Evolutionary conservation across 768 basidiomycete genomes (phyloP).

Genomic region (Paxillus involutus): DNA sequence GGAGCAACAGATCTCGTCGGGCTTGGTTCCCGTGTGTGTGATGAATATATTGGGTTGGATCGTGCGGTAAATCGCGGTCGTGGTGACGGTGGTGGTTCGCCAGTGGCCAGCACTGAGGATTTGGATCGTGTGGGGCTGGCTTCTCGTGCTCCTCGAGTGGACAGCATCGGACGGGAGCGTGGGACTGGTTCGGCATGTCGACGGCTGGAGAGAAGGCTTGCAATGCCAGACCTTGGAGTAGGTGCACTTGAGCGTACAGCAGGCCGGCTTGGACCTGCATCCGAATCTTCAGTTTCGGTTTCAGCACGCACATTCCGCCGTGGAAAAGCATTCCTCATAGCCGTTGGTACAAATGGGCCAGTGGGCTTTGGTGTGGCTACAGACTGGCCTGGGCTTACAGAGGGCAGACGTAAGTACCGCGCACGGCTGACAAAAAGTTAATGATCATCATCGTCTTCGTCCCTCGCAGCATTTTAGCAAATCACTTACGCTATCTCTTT

Average conservation of each 20-base stretch:
- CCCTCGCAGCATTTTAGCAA: constrained; percentile 5
- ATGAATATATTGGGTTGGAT: constrained; percentile 38
- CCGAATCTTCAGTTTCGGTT: constrained; percentile 33
- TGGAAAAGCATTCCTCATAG: constrained; percentile 30
- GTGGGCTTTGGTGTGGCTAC: constrained; percentile 29
- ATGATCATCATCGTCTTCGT: constrained; percentile 30
- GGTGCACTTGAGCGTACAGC: constrained; percentile 26
- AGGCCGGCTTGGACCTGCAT: constrained; percentile 25
- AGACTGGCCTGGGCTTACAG: constrained; percentile 42
- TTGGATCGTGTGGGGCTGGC: constrained; percentile 33
- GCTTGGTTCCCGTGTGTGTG: constrained; percentile 27
- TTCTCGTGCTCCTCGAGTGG: constrained; percentile 25
- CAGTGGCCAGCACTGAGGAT: constrained; percentile 18
- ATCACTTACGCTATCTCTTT: constrained; percentile 81
- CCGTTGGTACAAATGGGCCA: constrained; percentile 23
- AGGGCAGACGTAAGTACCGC: constrained; percentile 74
- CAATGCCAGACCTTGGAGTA: constrained; percentile 33
- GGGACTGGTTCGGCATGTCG: constrained; percentile 24
- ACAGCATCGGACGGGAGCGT: constrained; percentile 27
- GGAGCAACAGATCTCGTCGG: constrained; percentile 27
- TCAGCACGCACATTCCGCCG: constrained; percentile 26
- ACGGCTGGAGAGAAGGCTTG: constrained; percentile 38
- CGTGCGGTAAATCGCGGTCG: constrained; percentile 37
- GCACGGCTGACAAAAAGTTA: constrained; percentile 57
- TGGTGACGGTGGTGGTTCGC: constrained; percentile 25